Evolutionary conservation across 352 stramenopile species (phyloP).

Genomic region (Globisporangium abappressorium): DNA sequence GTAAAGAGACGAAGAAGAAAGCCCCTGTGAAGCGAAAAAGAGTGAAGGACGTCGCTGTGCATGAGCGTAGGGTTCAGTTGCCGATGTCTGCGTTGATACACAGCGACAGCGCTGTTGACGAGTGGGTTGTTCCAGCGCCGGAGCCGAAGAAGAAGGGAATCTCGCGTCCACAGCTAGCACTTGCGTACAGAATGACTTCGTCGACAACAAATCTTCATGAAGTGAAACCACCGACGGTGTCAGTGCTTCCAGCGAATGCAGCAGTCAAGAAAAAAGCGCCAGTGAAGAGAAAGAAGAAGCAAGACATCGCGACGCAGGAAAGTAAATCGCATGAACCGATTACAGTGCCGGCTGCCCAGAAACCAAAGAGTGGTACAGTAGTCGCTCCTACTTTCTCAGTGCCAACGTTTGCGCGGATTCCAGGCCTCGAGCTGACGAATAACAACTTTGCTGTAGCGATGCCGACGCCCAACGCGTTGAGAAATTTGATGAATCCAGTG

Average conservation of each 20-base stretch:
- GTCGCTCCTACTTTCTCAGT: background rate
- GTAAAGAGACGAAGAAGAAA: background rate
- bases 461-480: background rate
- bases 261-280: background rate
- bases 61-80: background rate
- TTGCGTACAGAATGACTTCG: background rate
- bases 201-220: background rate
- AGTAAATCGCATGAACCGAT: background rate
- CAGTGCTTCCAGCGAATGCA: background rate
- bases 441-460: background rate
- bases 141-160: background rate
- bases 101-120: background rate
- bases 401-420: background rate
- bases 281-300: conserved; percentile 10
- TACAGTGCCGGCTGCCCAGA: background rate
- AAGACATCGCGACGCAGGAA: background rate
- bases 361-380: background rate
- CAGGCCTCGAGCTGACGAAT: background rate
- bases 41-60: background rate
- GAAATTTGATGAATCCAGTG: conserved; percentile 3
- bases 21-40: background rate
- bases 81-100: background rate
- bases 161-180: background rate
- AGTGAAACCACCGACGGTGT: background rate
- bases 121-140: background rate